Base-by-base conservation (phyloP, 1,284 basidiomycete genomes). In the Pseudomicrostroma phylloplanum region DNA sequence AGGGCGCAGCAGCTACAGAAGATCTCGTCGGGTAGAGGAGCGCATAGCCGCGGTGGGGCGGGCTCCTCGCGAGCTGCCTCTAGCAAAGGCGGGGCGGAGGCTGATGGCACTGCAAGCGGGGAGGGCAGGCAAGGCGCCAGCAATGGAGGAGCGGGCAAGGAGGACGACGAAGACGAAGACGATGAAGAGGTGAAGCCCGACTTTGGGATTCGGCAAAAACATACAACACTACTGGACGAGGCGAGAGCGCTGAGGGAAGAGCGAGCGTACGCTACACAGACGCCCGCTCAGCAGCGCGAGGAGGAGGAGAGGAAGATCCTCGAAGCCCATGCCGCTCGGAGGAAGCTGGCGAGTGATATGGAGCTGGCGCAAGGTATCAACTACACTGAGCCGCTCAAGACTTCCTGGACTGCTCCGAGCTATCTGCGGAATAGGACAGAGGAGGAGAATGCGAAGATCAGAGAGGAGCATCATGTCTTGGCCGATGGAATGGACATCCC, bases 281-380 rank as follows among this genome's bases (percentile, higher is more conserved):
- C 86, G 23, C 82, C 91, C 63, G 85, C 85, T 8, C 88, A 98
- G 79, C 89, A 88, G 76, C 87, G 85, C 11, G 88, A 89, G 54
- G 96, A 97, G 79, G 87, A 85, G 59, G 94, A 98, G 78, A 89
- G 88, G 8, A 88, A 89, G 72, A 89, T 98, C 61, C 81, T 98
- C 6, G 89, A 89, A 57, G 92, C 93, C 12, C 92, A 97, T 73
- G 90, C 91, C 46, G 89, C 89, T 64, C 84, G 90, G 15, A 86
- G 90, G 77, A 96, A 94, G 79, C 85, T 99, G 2, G 91, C 90
- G 0, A 90, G 91, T 13, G 92, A 92, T 67, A 82, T 91, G 73
- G 96, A 99, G 79, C 81, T 98, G 36, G 94, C 96, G 1, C 87
- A 91, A 75, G 96, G 93, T 12, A 92, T 96, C 60, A 84, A 86